A percentile compares a stretch with the other conserved stretches of the same genome.
Conservation (phyloP, 2,329 filamentous ascomycete genomes). For the Nemania sp. region DNA sequence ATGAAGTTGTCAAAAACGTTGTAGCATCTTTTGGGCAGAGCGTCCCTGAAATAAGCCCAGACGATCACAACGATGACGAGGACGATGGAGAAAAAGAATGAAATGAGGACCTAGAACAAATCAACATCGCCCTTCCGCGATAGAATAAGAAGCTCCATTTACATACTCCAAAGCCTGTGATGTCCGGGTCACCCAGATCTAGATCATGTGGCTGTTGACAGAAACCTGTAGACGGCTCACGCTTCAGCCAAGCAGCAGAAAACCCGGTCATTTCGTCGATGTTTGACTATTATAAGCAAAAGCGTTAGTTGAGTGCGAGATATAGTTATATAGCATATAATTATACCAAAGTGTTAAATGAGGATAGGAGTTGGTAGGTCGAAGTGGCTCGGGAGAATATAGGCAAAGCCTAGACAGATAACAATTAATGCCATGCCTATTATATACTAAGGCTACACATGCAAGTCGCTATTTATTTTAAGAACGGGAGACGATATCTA, state of each 20-base stretch:
- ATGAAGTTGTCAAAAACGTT: not conserved
- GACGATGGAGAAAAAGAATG: not conserved
- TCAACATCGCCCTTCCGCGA: not conserved
- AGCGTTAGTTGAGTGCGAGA: not conserved
- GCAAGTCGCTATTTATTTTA: too few species aligned
- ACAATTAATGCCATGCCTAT: too few species aligned
- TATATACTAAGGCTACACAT: too few species aligned
- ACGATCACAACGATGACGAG: not conserved
- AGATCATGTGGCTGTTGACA: not conserved
- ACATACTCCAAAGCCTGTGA: not conserved
- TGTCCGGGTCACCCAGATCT: not conserved
- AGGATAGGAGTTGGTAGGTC: too few species aligned
- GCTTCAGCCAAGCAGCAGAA: not conserved
- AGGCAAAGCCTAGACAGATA: too few species aligned
- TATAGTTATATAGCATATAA: too few species aligned
- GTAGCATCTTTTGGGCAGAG: not conserved
- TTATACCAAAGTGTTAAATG: too few species aligned
- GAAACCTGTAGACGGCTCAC: not conserved
- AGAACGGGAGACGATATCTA: too few species aligned
- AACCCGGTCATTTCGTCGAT: not conserved
- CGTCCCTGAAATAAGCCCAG: not conserved
- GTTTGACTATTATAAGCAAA: not conserved
- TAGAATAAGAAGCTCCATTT: not conserved
- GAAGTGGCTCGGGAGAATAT: too few species aligned
- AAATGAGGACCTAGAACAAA: not conserved